phyloP scores from a whole-genome alignment of 108 stramenopile species.

The Seminavis robusta region DNA sequence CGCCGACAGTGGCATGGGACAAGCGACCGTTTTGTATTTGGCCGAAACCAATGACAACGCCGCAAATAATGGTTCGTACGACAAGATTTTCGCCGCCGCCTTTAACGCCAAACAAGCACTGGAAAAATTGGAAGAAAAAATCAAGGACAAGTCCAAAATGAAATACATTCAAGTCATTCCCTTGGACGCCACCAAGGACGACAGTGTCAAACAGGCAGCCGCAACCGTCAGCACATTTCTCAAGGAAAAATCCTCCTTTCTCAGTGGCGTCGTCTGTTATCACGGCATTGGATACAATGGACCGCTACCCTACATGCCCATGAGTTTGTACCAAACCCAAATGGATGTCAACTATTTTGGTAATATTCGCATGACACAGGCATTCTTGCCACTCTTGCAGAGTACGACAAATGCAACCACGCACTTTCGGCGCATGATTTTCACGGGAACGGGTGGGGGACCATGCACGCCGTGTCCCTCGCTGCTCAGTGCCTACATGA shows the following conservation, averaged over 20 bases:
- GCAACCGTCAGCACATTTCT: slow-evolving; percentile 2
- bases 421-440: slow-evolving; percentile 19
- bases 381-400: slow-evolving; percentile 48
- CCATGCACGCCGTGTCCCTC: slow-evolving; percentile 32
- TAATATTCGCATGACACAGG: slow-evolving; percentile 31
- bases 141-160: slow-evolving; percentile 11
- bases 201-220: slow-evolving; percentile 20
- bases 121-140: slow-evolving; percentile 13
- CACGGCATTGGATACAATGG: slow-evolving; percentile 39
- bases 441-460: slow-evolving; percentile 41
- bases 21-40: slow-evolving; percentile 25
- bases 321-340: slow-evolving; percentile 29
- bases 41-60: slow-evolving; percentile 8
- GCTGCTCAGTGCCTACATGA: slow-evolving; percentile 36
- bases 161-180: slow-evolving; percentile 14
- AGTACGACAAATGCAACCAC: background rate
- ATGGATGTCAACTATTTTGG: slow-evolving; percentile 55
- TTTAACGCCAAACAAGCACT: slow-evolving; percentile 11
- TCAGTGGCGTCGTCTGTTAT: slow-evolving; percentile 26
- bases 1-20: slow-evolving; percentile 33
- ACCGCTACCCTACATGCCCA: slow-evolving; percentile 32
- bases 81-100: slow-evolving; percentile 29
- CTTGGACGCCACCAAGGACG: slow-evolving; percentile 27
- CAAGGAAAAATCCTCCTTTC: background rate
- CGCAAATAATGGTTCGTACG: background rate